phyloP scores from a whole-genome alignment of 176 grass and related monocot species.

The Sorghum bicolor region DNA sequence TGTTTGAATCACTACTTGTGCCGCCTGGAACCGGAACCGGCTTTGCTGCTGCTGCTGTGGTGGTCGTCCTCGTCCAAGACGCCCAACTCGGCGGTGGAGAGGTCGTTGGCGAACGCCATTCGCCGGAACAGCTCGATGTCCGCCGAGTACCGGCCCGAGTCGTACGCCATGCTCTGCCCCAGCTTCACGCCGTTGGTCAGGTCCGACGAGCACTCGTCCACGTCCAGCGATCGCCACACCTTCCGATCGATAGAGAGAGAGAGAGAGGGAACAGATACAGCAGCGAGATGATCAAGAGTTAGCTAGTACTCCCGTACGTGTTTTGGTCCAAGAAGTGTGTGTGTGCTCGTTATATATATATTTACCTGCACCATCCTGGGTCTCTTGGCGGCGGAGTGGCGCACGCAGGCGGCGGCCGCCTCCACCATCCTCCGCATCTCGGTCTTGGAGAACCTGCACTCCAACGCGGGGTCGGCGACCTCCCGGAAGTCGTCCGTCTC shows the following conservation, averaged over 20 bases:
- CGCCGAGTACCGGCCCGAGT: slow-evolving; percentile 50
- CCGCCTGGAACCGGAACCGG: neutral
- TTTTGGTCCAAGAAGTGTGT: no score
- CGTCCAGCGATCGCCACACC: slow-evolving; percentile 63
- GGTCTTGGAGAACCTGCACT: slow-evolving; percentile 34
- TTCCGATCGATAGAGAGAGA: neutral
- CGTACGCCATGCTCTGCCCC: slow-evolving; percentile 62
- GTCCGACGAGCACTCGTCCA: slow-evolving; percentile 39
- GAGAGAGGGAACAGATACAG: no score
- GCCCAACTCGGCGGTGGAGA: slow-evolving; percentile 36
- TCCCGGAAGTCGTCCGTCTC: slow-evolving; percentile 47
- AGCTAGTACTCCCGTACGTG: no score
- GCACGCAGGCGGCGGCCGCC: slow-evolving; percentile 68
- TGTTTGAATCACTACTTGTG: neutral
- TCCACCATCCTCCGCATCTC: slow-evolving; percentile 78
- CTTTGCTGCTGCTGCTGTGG: neutral
- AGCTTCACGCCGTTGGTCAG: slow-evolving; percentile 71
- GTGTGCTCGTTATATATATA: no score
- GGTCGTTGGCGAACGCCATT: slow-evolving; percentile 46
- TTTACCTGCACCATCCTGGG: slow-evolving; percentile 72
- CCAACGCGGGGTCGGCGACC: slow-evolving; percentile 62
- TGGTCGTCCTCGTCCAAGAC: slow-evolving; percentile 6
- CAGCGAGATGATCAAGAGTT: no score
- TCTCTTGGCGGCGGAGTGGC: slow-evolving; percentile 68
- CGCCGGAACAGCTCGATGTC: slow-evolving; percentile 63